Base-by-base conservation (phyloP, 1,284 basidiomycete species). In the Entoloma clypeatum region DNA sequence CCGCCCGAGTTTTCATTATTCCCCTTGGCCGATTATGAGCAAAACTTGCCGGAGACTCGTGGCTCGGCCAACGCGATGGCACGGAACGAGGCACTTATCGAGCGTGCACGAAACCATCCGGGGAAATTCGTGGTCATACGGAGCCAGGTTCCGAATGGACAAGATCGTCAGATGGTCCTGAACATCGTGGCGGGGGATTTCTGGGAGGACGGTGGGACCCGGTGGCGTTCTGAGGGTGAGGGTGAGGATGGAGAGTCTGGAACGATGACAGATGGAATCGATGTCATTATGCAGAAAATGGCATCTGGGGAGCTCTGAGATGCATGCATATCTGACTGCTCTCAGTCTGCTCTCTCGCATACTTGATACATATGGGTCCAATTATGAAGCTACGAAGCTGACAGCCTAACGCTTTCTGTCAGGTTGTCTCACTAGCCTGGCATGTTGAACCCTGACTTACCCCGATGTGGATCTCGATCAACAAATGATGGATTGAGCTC, bases 41-140 rank as follows among this genome's bases (percentile, higher is more conserved):
- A 50, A 11, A 29, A 49, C 21, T 40, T 40, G 16, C 50, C 43
- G 10, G 31, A 45, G 8, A 47, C 43, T 5, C 39, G 41, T 6
- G 53, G 56, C 1, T 53, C 48, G 14, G 36, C 45, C 30, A 62
- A 62, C 36, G 53, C 58, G n/a, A 57, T 57, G 43, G 62, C 61
- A 18, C 55, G 65, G 9, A 62, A 61, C 47, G 63, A 64, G 13
- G 58, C 57, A 10, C 48, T 67, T 3, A 48, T 69, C 41, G 61
- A 65, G 44, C 59, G 62, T 30, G 64, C 59, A 22, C 47, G 55
- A 29, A 45, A 56, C 18, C 53, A 64, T 49, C 60, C 60, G 11
- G 61, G 56, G 7, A 54, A 52, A 16, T 59, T 54, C 41, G 56
- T 58, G 18, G 52, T 67, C n/a, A 53, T 68, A 10, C 61, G 67